These are phyloP conservation scores for Plenodomus lindquistii DNA, from an alignment of 2,329 filamentous ascomycete species.

Conservation along the genomic window DNA sequence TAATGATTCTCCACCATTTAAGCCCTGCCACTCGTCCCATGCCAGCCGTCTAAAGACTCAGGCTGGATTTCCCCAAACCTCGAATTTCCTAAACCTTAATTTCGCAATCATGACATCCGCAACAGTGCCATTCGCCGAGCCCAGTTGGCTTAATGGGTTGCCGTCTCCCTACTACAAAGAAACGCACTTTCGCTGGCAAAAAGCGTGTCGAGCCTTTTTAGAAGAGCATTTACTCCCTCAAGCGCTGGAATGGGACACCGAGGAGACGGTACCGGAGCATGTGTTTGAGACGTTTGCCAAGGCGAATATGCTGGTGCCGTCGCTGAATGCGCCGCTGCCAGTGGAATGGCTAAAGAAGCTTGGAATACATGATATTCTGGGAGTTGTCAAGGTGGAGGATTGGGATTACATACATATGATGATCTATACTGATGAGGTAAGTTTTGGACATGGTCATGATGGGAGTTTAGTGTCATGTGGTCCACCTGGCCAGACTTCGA, in stretches of 20 bases:
- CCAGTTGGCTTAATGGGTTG: constrained; percentile 69
- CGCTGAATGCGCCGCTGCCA: constrained; percentile 69
- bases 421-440: constrained; percentile 70
- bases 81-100: too few relatives aligned
- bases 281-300: constrained; percentile 68
- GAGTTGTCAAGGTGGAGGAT: constrained; percentile 69
- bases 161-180: constrained; percentile 73
- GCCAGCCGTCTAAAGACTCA: too few relatives aligned
- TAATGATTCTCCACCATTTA: neutral
- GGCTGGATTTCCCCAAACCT: neutral
- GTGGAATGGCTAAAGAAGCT: constrained; percentile 68
- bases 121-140: constrained; percentile 70
- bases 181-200: constrained; percentile 68
- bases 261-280: constrained; percentile 64
- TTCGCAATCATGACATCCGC: constrained; percentile 33
- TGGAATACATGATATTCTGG: constrained; percentile 68
- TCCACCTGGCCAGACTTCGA: too few relatives aligned
- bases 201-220: constrained; percentile 68
- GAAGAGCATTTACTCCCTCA: constrained; percentile 64
- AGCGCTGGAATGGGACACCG: constrained; percentile 71
- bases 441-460: too few relatives aligned
- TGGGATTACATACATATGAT: constrained; percentile 73
- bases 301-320: constrained; percentile 71
- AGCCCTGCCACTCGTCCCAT: neutral
- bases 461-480: too few relatives aligned